Base-by-base conservation (phyloP, 768 basidiomycete genomes). In the Ramaria rubella region DNA sequence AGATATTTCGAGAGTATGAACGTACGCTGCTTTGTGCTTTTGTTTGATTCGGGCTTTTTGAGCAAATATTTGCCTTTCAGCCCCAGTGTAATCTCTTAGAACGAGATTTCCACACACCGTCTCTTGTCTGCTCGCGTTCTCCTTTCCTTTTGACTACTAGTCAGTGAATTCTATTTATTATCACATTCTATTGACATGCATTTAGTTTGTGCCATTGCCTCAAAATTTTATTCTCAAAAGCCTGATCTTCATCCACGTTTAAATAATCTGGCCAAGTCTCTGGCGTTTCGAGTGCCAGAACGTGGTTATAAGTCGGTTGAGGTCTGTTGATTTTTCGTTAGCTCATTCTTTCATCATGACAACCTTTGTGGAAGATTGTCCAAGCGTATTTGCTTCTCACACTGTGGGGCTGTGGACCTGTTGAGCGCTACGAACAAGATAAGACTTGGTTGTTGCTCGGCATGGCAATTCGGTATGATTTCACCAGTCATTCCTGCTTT, bases 391-490 rank as follows among this genome's bases (percentile, higher is more conserved):
- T 97, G 19, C 75, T 99, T 8, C 82, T 97, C 52, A 77, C 87
- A 2, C 70, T 92, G 14, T 98, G 91, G 87, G 92, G 94, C 5
- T 86, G 91, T 62, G 94, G 94, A 21, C 94, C 94, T 4, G 93
- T 94, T 21, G 94, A 98, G 69, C 82, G 94, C 7, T 99, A 92
- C 65, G 95, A 99, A 67, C 92, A 95, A 63, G 95, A 99, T 70
- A 84, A 87, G 63, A 97, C 94, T 0, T 98, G 93, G 91, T 67
- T 92, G 61, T 73, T 90, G 15, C 72, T 97, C 24, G 93, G 93
- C 31, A 90, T 94, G 86, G 86, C 79, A 5, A 88, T 87, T 61
- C 77, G 88, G 86, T 85, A 58, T 49, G 81, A 73, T 43, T 44
- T 6, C 9, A 29, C 11, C 24, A 23, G 36, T 17, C 24, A 26